Base-by-base conservation (phyloP, 2,329 filamentous ascomycete genomes). In the Thelonectria discophora region DNA sequence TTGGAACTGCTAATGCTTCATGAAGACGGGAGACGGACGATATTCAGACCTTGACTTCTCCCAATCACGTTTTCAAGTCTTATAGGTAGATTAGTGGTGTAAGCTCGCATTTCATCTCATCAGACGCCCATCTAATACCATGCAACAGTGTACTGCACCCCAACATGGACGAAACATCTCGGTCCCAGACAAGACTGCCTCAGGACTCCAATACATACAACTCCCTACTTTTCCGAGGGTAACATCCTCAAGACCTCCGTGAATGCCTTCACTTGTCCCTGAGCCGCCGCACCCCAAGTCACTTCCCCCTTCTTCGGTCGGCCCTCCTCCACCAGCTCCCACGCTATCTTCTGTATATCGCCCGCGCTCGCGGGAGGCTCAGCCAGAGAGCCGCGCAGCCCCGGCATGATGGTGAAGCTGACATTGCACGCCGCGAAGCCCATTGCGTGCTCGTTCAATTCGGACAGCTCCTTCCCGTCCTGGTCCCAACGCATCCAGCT, bases 1-100 rank as follows among this genome's bases (percentile, higher is more conserved):
- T 97, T 56, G 87, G 88, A 34, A 81, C 80, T 47, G 75, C 70
- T 24, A 69, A 74, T 64, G 71, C 75, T 21, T 62, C 67, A n/a
- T 74, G 55, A 72, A 37, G 8, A 20, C 20, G 2, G 13, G 17
- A 2, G 21, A 30, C n/a, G 12, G 15, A n/a, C n/a, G 11, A 37
- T 37, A 13, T 5, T 8, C 11, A 27, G n/a, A 15, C 4, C 17
- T 30, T 5, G 1, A 12, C 6, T 47, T 46, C 20, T 3, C 11
- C 12, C 11, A 27, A 18, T 3, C 5, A 45, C 10, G 11, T 18
- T 20, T 6, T 45, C n/a, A 2, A 2, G 6, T 30, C 27, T 30
- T 3, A 20, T 46, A 13, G 18, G 10, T 6, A 45, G 34, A 61
- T 11, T 37, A 42, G 8, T 10, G 43, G 20, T 18, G 42, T n/a